Conservation (phyloP, 768 basidiomycete genomes). For the Galerina sulciceps region DNA sequence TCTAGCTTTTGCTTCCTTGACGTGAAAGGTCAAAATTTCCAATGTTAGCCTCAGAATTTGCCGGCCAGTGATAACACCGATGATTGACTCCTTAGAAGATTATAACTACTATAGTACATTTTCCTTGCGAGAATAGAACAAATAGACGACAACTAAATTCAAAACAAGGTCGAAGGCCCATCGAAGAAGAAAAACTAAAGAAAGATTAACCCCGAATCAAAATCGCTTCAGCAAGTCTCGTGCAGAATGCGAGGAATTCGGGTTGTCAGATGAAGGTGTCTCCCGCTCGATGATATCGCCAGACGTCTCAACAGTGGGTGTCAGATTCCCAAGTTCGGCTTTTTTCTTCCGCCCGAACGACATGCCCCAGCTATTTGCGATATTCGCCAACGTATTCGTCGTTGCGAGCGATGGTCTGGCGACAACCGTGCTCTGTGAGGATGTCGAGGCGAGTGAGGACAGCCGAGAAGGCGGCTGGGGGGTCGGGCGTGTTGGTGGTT, state of each 20-base stretch:
- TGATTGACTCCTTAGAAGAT: conserved; percentile 1
- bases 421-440: conserved; percentile 27
- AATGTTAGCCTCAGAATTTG: neutral
- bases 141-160: conserved; percentile 4
- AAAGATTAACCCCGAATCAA: conserved; percentile 11
- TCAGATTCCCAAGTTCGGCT: conserved; percentile 25
- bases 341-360: conserved; percentile 64
- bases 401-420: conserved; percentile 36
- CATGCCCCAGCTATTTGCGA: conserved; percentile 70
- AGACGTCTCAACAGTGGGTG: conserved; percentile 33
- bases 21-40: neutral
- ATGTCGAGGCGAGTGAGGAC: conserved; percentile 45
- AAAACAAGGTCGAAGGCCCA: conserved; percentile 1
- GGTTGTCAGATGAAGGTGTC: conserved; percentile 17
- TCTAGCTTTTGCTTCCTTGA: neutral
- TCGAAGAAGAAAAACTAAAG: conserved; percentile 9
- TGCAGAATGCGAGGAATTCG: conserved; percentile 25
- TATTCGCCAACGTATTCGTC: conserved; percentile 55
- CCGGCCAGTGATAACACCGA: neutral
- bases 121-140: conserved; percentile 19
- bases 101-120: conserved; percentile 16
- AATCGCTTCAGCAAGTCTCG: conserved; percentile 45
- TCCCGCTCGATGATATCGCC: conserved; percentile 20
- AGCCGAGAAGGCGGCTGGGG: conserved; percentile 62
- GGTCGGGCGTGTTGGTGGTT: conserved; percentile 49